Base-by-base conservation (phyloP, 495 filamentous ascomycete genomes). In the Penicillium waksmanii region DNA sequence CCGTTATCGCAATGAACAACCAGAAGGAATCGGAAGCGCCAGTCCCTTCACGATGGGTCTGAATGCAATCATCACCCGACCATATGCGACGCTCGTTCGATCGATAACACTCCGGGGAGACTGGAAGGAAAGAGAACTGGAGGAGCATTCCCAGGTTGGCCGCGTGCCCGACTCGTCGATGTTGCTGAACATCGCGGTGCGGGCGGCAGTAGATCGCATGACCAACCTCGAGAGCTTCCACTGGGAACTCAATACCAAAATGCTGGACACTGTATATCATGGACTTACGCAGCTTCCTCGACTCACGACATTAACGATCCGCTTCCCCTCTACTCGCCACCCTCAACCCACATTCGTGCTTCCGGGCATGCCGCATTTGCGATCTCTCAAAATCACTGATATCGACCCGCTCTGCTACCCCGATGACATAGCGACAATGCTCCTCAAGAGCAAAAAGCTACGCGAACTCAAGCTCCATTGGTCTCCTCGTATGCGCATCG, bases 321-420 rank as follows among this genome's bases (percentile, higher is more conserved):
- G 73, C 47, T 87, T 85, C 57, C 84, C 82, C 0, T 78, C 75
- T 8, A 82, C 71, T 58, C 81, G 85, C 27, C 75, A 82, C 56
- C 84, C 84, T 4, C 78, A 85, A 47, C 85, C 85, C 13, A 81
- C 81, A n/a, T 77, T 76, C 25, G 66, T 85, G 2, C 80, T 86
- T 48, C 85, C 85, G 6, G 75, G 81, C 0, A 82, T 88, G 61
- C 80, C 83, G 21, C 83, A 81, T 56, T 70, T 88, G 31, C 71
- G 74, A 19, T 72, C 62, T 27, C 67, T 88, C 27, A 81, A 79
- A 58, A 74, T 85, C 33, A 80, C 79, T 58, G 76, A 87, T 57
- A 84, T 88, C 47, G 85, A 88, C 57, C 85, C 85, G 1, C 72
- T 88, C 9, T 88, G 85, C 67, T 87, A 87, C 57, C 81, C 83